Evolutionary conservation across 495 filamentous ascomycete genomes (phyloP).

Genomic region (Podospora pseudocomata): DNA sequence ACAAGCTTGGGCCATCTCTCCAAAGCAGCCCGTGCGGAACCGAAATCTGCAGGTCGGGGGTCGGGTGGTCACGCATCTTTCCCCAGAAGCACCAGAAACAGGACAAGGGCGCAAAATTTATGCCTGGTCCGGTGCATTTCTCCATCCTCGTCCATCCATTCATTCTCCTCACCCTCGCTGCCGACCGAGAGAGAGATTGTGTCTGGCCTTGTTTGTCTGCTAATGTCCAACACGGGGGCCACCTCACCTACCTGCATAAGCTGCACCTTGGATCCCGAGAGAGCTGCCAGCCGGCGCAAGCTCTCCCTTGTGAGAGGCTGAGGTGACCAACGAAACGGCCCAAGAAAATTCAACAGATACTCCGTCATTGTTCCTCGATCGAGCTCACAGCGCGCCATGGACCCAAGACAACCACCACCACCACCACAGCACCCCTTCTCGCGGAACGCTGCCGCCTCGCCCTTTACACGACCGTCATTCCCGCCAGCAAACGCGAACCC

Average conservation of each 20-base stretch:
- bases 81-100: constrained; percentile 13
- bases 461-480: constrained; percentile 36
- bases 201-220: neutral
- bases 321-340: neutral
- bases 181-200: neutral
- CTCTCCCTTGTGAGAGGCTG: neutral
- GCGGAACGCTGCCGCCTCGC: constrained; percentile 36
- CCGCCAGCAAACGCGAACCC: constrained; percentile 20
- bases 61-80: constrained; percentile 19
- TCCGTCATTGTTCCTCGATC: constrained; percentile 21
- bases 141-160: neutral
- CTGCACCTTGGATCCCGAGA: neutral
- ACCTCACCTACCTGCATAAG: neutral
- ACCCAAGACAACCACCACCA: constrained; percentile 41
- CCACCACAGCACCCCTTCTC: constrained; percentile 35
- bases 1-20: constrained; percentile 15
- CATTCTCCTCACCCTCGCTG: neutral
- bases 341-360: constrained; percentile 3
- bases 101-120: constrained; percentile 23
- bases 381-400: constrained; percentile 27
- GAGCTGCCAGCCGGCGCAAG: neutral
- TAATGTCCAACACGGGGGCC: neutral
- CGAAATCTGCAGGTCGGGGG: constrained; percentile 24
- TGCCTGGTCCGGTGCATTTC: constrained; percentile 10
- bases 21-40: constrained; percentile 14